A percentile compares a stretch with the other conserved stretches of the same genome.
phyloP scores from a whole-genome alignment of 495 filamentous ascomycete species.

The Aspergillus heteromorphus region DNA sequence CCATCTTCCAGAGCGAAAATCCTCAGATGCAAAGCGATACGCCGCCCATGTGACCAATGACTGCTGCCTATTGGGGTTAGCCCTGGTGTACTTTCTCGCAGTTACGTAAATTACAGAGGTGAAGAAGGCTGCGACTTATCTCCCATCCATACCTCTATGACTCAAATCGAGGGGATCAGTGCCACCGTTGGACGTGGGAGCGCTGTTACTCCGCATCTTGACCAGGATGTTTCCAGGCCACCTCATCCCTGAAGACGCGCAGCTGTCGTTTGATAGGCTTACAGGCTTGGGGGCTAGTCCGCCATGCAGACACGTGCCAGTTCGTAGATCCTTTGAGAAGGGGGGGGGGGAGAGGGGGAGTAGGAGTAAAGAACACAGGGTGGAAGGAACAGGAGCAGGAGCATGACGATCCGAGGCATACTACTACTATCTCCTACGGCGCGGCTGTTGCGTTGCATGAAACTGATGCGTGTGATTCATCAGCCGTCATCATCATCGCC shows the following conservation, averaged over 20 bases:
- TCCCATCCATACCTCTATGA: not conserved
- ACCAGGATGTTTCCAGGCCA: constrained; percentile 1
- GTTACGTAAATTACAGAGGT: not conserved
- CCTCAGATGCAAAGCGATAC: not conserved
- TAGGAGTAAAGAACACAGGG: not conserved
- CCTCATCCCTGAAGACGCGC: constrained; percentile 1
- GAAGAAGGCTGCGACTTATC: not conserved
- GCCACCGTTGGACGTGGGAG: not conserved
- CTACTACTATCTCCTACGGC: not conserved
- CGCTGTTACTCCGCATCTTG: not conserved
- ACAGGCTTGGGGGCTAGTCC: constrained; percentile 1
- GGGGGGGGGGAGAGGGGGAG: constrained; percentile 2
- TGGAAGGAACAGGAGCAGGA: not conserved
- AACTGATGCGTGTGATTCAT: constrained; percentile 12
- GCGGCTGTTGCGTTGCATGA: constrained; percentile 1
- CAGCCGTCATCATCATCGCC: not conserved
- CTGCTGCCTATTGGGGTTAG: not conserved
- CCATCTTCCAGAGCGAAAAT: not conserved
- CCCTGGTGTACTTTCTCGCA: not conserved
- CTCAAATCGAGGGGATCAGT: not conserved
- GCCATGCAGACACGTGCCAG: constrained; percentile 24
- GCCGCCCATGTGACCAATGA: not conserved
- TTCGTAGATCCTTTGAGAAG: constrained; percentile 26
- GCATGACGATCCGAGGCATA: not conserved
- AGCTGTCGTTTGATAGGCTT: constrained; percentile 5